A percentile compares a stretch with the other conserved stretches of the same genome.
Conservation (phyloP, 2,329 filamentous ascomycete species). For the Fusarium guadeloupense region DNA sequence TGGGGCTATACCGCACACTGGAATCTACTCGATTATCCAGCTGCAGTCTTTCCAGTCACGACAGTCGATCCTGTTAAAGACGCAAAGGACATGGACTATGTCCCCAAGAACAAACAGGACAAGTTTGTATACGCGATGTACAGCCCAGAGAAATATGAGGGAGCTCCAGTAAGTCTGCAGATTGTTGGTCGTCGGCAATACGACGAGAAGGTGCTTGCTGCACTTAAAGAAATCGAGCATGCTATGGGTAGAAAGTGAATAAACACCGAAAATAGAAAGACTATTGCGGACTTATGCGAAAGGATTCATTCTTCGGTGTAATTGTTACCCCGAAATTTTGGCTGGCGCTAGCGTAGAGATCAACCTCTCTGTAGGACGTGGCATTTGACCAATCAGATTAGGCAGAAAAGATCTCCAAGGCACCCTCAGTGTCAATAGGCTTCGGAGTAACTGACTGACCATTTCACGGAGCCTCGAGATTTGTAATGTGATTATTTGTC, state of each 20-base stretch:
- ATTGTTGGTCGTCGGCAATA: slow-evolving; percentile 43
- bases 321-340: too few species aligned
- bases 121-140: slow-evolving; percentile 45
- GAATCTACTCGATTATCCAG: slow-evolving; percentile 75
- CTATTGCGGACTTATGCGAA: too few species aligned
- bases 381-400: too few species aligned
- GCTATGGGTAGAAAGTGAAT: slow-evolving; percentile 34
- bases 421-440: too few species aligned
- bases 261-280: too few species aligned
- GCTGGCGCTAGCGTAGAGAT: too few species aligned
- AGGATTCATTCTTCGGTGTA: too few species aligned
- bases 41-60: slow-evolving; percentile 66
- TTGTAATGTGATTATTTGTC: too few species aligned
- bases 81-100: slow-evolving; percentile 35
- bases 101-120: slow-evolving; percentile 43
- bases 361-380: too few species aligned
- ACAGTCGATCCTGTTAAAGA: slow-evolving; percentile 43
- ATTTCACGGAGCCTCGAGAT: too few species aligned
- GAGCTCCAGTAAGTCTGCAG: slow-evolving; percentile 43
- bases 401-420: too few species aligned
- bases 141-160: slow-evolving; percentile 37
- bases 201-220: slow-evolving; percentile 46
- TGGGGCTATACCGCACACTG: slow-evolving; percentile 75
- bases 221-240: slow-evolving; percentile 38
- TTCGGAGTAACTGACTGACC: too few species aligned